Conservation (phyloP, 2,329 filamentous ascomycete species). For the Calonectria ilicicola region DNA sequence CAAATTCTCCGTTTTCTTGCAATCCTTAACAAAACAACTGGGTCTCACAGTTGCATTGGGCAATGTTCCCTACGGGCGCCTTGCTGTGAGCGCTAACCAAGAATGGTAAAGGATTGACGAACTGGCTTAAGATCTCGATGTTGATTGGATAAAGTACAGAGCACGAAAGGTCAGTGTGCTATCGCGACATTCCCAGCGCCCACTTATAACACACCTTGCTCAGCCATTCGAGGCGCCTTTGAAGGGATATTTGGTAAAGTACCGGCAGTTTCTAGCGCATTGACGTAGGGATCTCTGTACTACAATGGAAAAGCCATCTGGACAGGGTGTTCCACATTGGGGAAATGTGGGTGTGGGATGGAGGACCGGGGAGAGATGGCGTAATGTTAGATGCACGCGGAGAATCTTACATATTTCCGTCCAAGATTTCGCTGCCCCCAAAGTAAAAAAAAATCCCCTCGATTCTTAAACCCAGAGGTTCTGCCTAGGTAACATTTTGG, state of each 20-base stretch:
- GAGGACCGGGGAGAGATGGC: conserved; percentile 2
- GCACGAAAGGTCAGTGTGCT: conserved; percentile 14
- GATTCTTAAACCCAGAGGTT: not conserved
- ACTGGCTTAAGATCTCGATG: not conserved
- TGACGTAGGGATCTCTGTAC: not conserved
- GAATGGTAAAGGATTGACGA: not conserved
- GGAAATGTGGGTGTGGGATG: not conserved
- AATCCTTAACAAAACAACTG: not conserved
- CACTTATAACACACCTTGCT: not conserved
- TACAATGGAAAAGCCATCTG: not conserved
- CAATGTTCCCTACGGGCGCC: not conserved
- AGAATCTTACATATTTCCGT: not conserved
- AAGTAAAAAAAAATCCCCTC: not conserved
- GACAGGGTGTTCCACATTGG: not conserved
- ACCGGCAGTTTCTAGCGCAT: not conserved
- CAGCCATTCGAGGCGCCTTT: not conserved
- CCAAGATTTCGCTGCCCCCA: not conserved
- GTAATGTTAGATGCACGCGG: not conserved
- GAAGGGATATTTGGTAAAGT: not conserved
- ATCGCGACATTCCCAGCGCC: conserved; percentile 18
- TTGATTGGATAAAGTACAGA: not conserved
- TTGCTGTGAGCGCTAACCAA: not conserved
- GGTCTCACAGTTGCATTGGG: not conserved
- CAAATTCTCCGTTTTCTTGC: not conserved
- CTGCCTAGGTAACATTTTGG: not conserved